Percentiles rank a stretch among this genome's conserved stretches.
Conservation (phyloP, 345 rosid genomes). For the Citropsis articulata region DNA sequence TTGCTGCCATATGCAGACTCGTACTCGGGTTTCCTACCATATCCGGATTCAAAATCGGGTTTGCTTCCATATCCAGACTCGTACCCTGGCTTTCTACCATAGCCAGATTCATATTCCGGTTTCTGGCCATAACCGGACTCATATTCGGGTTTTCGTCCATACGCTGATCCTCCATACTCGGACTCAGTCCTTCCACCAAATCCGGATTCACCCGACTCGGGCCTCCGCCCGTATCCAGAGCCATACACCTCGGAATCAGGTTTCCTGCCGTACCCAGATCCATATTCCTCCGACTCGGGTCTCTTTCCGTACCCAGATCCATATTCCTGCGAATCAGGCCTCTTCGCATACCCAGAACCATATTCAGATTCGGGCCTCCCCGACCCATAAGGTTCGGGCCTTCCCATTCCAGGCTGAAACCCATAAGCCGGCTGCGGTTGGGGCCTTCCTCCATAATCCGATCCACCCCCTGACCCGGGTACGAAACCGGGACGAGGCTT, state of each 20-base stretch:
- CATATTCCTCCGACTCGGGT: constrained; percentile 27
- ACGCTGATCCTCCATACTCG: constrained; percentile 23
- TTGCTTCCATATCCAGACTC: constrained; percentile 16
- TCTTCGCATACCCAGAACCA: constrained; percentile 3
- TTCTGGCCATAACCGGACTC: constrained; percentile 24
- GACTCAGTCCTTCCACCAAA: constrained; percentile 23
- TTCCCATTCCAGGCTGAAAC: constrained; percentile 14
- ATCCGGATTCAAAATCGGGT: constrained; percentile 26
- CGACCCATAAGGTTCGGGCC: constrained; percentile 10
- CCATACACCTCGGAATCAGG: constrained; percentile 39
- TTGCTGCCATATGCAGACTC: constrained; percentile 18
- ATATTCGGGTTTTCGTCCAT: constrained; percentile 11
- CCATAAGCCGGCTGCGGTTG: constrained; percentile 30
- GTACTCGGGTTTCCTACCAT: constrained; percentile 21
- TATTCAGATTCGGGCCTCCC: constrained; percentile 14
- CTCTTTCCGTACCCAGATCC: constrained; percentile 23
- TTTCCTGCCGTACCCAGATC: constrained; percentile 38
- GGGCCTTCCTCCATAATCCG: constrained; percentile 25
- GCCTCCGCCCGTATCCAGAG: constrained; percentile 22
- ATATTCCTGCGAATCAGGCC: too few relatives aligned
- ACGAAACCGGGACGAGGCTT: constrained; percentile 65
- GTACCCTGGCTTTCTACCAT: constrained; percentile 11
- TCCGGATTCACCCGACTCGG: constrained; percentile 18
- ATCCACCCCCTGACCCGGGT: constrained; percentile 27
- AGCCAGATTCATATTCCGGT: background rate